phyloP scores from a whole-genome alignment of 345 rosid species.

The Punica granatum region DNA sequence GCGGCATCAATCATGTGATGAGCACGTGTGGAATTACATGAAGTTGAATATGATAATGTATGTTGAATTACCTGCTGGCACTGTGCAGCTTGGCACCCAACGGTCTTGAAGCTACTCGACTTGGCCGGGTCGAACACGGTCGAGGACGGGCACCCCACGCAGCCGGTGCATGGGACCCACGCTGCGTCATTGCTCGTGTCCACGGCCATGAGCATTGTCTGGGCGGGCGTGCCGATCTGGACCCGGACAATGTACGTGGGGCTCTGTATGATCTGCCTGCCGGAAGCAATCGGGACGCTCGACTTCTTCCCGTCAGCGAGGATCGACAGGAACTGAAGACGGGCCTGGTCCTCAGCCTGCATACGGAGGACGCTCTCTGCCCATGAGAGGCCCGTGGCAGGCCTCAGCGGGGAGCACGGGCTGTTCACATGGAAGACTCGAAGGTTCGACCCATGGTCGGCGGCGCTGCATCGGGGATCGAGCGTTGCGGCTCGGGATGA shows the following conservation, averaged over 20 bases:
- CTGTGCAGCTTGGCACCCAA: constrained; percentile 58
- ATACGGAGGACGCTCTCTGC: constrained; percentile 60
- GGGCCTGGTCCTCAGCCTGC: constrained; percentile 61
- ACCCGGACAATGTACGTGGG: constrained; percentile 74
- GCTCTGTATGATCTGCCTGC: constrained; percentile 66
- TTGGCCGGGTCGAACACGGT: constrained; percentile 37
- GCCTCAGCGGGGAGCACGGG: constrained; percentile 68
- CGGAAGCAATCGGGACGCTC: constrained; percentile 85
- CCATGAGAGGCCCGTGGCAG: constrained; percentile 59
- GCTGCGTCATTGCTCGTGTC: constrained; percentile 90
- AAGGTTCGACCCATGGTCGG: constrained; percentile 56
- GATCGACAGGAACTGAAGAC: constrained; percentile 63
- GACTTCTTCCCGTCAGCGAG: constrained; percentile 60
- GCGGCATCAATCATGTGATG: not conserved
- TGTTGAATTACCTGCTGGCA: constrained; percentile 62
- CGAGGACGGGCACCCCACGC: constrained; percentile 67
- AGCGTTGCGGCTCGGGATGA: constrained; percentile 7
- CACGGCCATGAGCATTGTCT: constrained; percentile 74
- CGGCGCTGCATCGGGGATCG: constrained; percentile 36
- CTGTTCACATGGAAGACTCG: constrained; percentile 67
- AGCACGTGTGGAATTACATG: not conserved
- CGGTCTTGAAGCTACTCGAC: constrained; percentile 51
- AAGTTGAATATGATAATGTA: not conserved
- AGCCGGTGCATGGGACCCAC: constrained; percentile 77
- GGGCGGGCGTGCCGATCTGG: constrained; percentile 78